These are phyloP conservation scores for Taxawa tesnikishii DNA, from an alignment of 2,329 filamentous ascomycete genomes.

Conservation along the genomic window DNA sequence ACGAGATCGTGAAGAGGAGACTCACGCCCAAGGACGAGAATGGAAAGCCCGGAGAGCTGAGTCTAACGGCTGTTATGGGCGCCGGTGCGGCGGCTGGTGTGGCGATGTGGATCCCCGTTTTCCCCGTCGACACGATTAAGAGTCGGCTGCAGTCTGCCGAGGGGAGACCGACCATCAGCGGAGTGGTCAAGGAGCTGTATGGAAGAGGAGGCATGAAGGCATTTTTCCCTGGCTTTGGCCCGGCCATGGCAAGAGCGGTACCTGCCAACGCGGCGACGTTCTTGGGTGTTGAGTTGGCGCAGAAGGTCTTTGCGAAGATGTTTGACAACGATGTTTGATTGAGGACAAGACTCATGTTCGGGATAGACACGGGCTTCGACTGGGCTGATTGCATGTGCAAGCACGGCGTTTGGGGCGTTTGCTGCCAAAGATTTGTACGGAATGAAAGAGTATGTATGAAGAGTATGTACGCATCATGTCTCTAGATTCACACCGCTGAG, in stretches of 20 bases:
- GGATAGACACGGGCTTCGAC: too few species aligned
- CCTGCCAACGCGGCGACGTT: constrained; percentile 97
- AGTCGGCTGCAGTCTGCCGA: constrained; percentile 83
- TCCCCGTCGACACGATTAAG: constrained; percentile 96
- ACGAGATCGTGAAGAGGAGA: constrained; percentile 84
- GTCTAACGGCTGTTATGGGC: constrained; percentile 67
- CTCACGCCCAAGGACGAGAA: constrained; percentile 72
- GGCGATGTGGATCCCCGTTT: constrained; percentile 99
- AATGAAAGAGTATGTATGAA: too few species aligned
- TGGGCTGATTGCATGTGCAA: too few species aligned
- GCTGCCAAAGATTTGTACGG: too few species aligned
- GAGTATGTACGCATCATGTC: too few species aligned
- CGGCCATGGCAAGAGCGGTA: constrained; percentile 81
- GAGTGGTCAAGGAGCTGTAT: constrained; percentile 75
- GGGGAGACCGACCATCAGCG: constrained; percentile 66
- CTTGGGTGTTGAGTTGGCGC: constrained; percentile 69
- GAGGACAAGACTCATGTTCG: too few species aligned
- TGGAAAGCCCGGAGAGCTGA: constrained; percentile 63
- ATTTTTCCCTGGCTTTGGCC: constrained; percentile 95
- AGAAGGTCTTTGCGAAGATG: constrained; percentile 67
- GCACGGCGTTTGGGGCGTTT: too few species aligned
- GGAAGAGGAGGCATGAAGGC: constrained; percentile 70
- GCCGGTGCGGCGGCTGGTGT: constrained; percentile 86
- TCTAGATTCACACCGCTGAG: too few species aligned
- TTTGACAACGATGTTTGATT: too few species aligned